A percentile compares a stretch with the other conserved stretches of the same genome.
Conservation (phyloP, 805 yeast genomes). For the Jamesozyma gamospora region DNA sequence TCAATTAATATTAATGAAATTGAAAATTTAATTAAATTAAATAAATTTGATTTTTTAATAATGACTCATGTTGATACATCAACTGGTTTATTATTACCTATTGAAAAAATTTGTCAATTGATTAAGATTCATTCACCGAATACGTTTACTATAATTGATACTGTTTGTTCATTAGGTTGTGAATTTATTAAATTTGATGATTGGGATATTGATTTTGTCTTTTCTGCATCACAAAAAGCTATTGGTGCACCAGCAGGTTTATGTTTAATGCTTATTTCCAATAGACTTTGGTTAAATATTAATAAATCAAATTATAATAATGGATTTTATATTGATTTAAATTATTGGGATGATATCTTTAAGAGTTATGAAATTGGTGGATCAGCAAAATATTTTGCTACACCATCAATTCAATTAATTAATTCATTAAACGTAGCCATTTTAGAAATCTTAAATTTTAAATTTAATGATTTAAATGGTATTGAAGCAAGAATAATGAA, state of each 20-base stretch:
- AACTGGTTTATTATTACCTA: conserved; percentile 79
- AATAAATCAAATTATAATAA: conserved; percentile 20
- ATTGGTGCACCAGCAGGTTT: conserved; percentile 92
- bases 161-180: conserved; percentile 89
- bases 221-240: conserved; percentile 94
- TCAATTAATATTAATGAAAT: conserved; percentile 48
- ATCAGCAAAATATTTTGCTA: conserved; percentile 74
- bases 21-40: conserved; percentile 24
- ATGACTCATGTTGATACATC: conserved; percentile 96
- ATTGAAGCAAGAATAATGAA: conserved; percentile 52
- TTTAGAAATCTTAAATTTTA: conserved; percentile 51
- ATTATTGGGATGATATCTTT: conserved; percentile 86
- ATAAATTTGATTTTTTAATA: conserved; percentile 54
- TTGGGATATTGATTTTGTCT: conserved; percentile 83
- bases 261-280: conserved; percentile 64
- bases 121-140: conserved; percentile 64
- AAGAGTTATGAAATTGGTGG: conserved; percentile 67
- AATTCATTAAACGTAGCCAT: conserved; percentile 73
- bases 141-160: conserved; percentile 79
- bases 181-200: conserved; percentile 76
- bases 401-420: conserved; percentile 85
- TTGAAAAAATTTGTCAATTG: conserved; percentile 49
- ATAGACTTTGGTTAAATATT: conserved; percentile 59
- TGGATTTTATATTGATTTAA: conserved; percentile 48
- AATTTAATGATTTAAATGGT: conserved; percentile 15